Evolutionary conservation across 2,329 filamentous ascomycete genomes (phyloP).

Genomic region (Neophaeococcomyces aloes): DNA sequence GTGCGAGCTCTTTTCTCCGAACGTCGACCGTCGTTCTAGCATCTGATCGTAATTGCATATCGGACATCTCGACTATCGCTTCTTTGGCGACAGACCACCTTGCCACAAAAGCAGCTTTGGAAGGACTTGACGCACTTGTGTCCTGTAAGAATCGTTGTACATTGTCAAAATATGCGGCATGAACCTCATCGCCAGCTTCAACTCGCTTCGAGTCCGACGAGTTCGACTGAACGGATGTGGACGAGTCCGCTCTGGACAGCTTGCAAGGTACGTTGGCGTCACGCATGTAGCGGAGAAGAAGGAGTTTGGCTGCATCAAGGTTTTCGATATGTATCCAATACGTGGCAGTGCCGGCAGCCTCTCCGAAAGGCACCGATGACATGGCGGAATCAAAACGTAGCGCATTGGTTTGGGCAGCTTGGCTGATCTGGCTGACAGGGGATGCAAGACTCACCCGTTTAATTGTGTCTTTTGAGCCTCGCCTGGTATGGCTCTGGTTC

Average conservation of each 20-base stretch:
- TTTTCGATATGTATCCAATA: slow-evolving; percentile 48
- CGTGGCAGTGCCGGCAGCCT: slow-evolving; percentile 35
- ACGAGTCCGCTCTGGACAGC: slow-evolving; percentile 10
- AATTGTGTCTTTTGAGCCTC: not conserved
- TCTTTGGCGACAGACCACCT: slow-evolving; percentile 17
- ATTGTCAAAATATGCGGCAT: slow-evolving; percentile 34
- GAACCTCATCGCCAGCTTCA: slow-evolving; percentile 31
- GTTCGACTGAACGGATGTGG: slow-evolving; percentile 18
- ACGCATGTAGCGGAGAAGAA: slow-evolving; percentile 41
- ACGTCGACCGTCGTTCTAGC: slow-evolving; percentile 12
- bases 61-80: slow-evolving; percentile 22
- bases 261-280: slow-evolving; percentile 21
- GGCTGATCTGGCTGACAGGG: slow-evolving; percentile 25
- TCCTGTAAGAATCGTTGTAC: slow-evolving; percentile 34
- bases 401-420: slow-evolving; percentile 30
- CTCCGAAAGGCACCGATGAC: slow-evolving; percentile 37
- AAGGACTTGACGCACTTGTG: slow-evolving; percentile 13
- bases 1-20: slow-evolving; percentile 14
- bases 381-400: slow-evolving; percentile 42
- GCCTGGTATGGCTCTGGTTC: not conserved
- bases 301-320: slow-evolving; percentile 43
- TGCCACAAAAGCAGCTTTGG: slow-evolving; percentile 20
- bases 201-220: not conserved
- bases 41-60: slow-evolving; percentile 14
- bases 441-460: slow-evolving; percentile 15